Conservation (phyloP, 139 green algal species). For the Prasinococcaceae sp. region DNA sequence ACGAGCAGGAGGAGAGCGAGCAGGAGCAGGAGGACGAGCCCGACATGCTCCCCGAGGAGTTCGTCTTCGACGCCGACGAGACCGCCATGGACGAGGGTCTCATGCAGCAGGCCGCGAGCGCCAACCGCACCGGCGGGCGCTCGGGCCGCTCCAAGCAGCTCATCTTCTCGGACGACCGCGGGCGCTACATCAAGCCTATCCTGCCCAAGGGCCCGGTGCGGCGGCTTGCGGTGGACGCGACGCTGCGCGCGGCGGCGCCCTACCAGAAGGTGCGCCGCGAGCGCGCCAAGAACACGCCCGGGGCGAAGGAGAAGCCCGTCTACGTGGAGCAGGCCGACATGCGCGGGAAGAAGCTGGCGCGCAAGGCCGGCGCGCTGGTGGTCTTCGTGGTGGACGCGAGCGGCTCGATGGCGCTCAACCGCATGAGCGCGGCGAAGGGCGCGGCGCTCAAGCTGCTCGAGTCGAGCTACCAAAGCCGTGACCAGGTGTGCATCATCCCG, state of each 20-base stretch:
- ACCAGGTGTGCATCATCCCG: conserved; percentile 93
- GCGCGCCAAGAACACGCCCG: conserved; percentile 16
- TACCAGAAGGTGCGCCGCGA: conserved; percentile 65
- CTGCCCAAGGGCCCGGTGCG: conserved; percentile 78
- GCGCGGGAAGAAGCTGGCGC: conserved; percentile 83
- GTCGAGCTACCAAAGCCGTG: conserved; percentile 79
- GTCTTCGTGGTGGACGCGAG: conserved; percentile 42
- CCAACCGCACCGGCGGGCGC: conserved; percentile 65
- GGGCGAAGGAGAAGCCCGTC: conserved; percentile 37
- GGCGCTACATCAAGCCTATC: conserved; percentile 97
- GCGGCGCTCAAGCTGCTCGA: conserved; percentile 84
- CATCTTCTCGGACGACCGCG: conserved; percentile 71
- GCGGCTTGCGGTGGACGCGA: conserved; percentile 95
- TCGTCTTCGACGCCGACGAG: conserved; percentile 94
- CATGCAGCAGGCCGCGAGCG: conserved; percentile 78
- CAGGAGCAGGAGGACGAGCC: conserved; percentile 38
- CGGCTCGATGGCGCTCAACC: conserved; percentile 95
- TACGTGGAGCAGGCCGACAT: conserved; percentile 97
- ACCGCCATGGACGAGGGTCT: conserved; percentile 80
- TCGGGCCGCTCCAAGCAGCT: conserved; percentile 84
- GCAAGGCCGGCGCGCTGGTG: conserved; percentile 81
- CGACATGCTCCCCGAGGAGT: conserved; percentile 92
- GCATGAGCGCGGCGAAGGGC: conserved; percentile 94
- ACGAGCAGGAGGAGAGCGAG: conserved; percentile 68
- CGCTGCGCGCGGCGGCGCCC: conserved; percentile 79